phyloP scores from a whole-genome alignment of 1,284 basidiomycete genomes.

The Moesziomyces antarcticus region DNA sequence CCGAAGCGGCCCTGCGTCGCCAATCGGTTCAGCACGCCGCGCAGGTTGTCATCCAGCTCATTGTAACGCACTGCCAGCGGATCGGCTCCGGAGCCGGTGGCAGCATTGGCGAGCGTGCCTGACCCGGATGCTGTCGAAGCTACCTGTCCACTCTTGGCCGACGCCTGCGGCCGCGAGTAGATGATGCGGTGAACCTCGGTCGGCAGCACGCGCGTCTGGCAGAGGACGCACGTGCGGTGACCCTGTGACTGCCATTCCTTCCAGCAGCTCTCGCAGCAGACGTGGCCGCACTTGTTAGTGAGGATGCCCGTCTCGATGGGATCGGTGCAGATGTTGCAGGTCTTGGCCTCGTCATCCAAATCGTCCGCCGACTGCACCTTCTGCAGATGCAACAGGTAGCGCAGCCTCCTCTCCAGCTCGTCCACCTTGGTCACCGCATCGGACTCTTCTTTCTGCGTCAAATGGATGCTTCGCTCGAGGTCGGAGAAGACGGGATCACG shows the following conservation, averaged over 20 bases:
- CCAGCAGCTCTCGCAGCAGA: slow-evolving; percentile 62
- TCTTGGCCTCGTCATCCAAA: slow-evolving; percentile 46
- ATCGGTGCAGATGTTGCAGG: slow-evolving; percentile 63
- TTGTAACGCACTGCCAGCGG: slow-evolving; percentile 27
- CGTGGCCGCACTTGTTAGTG: slow-evolving; percentile 59
- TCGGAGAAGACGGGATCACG: slow-evolving; percentile 48
- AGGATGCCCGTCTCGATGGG: slow-evolving; percentile 57
- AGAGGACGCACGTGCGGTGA: slow-evolving; percentile 57
- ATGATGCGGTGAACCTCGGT: slow-evolving; percentile 60
- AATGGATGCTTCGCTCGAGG: slow-evolving; percentile 28
- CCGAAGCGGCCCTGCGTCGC: slow-evolving; percentile 53
- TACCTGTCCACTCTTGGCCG: slow-evolving; percentile 9
- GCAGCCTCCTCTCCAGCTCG: slow-evolving; percentile 47
- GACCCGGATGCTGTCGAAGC: slow-evolving; percentile 1
- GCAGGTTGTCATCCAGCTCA: slow-evolving; percentile 34
- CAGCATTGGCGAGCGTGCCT: neutral
- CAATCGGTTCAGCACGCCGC: slow-evolving; percentile 23
- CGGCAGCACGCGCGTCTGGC: slow-evolving; percentile 53
- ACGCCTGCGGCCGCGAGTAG: slow-evolving; percentile 25
- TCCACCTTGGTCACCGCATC: slow-evolving; percentile 35
- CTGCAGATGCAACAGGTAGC: slow-evolving; percentile 59
- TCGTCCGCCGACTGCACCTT: slow-evolving; percentile 46
- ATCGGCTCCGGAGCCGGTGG: neutral
- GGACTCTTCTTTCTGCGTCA: slow-evolving; percentile 46
- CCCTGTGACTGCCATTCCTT: slow-evolving; percentile 58